Conservation (phyloP, 2,329 filamentous ascomycete species). For the Aciculosporium take region DNA sequence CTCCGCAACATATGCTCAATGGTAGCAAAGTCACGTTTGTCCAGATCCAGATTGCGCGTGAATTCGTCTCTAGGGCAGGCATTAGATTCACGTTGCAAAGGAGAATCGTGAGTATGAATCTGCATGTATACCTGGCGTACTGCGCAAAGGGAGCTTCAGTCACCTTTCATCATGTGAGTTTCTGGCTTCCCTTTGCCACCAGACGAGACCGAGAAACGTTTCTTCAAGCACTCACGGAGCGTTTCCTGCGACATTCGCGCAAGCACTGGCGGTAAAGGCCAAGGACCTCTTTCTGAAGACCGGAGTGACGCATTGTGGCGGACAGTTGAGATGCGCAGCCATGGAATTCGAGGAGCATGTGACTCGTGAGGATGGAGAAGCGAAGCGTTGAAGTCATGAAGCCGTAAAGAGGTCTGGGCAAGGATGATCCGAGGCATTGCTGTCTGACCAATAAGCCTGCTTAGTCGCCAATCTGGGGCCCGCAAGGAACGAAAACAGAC, state of each 20-base stretch:
- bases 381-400: neutral
- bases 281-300: slow-evolving; percentile 6
- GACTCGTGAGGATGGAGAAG: neutral
- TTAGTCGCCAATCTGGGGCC: too few relatives aligned
- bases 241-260: slow-evolving; percentile 68
- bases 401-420: neutral
- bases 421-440: neutral
- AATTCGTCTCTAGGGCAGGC: slow-evolving; percentile 45
- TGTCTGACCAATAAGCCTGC: neutral
- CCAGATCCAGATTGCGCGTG: slow-evolving; percentile 48
- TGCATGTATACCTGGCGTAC: slow-evolving; percentile 42
- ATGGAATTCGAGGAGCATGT: neutral
- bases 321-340: neutral
- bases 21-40: slow-evolving; percentile 73
- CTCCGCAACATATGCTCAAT: slow-evolving; percentile 78
- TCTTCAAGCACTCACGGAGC: slow-evolving; percentile 35
- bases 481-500: too few relatives aligned
- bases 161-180: slow-evolving; percentile 3
- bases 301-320: slow-evolving; percentile 12
- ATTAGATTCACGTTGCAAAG: neutral
- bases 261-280: slow-evolving; percentile 70
- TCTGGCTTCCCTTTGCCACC: neutral
- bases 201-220: neutral
- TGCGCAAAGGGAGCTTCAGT: slow-evolving; percentile 40
- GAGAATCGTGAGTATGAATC: neutral